Evolutionary conservation across 129 eudicot species (phyloP), one percentile per base, ranked within the genome.

Genomic region (Flaveria linearis): DNA sequence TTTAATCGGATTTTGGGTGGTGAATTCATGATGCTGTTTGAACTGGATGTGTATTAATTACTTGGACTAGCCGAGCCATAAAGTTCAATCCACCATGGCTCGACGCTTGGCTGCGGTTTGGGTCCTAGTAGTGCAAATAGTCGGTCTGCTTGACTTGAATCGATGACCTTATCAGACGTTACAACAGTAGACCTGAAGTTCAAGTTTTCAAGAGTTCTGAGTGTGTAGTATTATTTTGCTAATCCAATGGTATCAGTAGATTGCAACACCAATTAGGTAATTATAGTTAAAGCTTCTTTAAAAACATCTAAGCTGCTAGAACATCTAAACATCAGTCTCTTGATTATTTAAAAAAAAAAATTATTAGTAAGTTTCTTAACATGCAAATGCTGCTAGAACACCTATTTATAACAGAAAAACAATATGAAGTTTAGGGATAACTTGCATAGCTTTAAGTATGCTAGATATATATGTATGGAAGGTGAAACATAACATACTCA

Each of bases 81-180:
- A 56, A 12, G 82, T 50, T 57, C 28, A 41, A 45, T 58, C 63
- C 77, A 78, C 77, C 55, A 58, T 16, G 63, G 53, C 76, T 71
- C 55, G 30, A 53, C 41, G 46, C 70, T 67, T 74, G 71, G 71
- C 57, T 43, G 62, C 46, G 18, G 69, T 43, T 46, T 76, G 53
- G 53, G 47, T 52, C 22, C 42, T 74, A 66, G 5, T 66, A 33
- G 16, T 67, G 65, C 16, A 62, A 13, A 52, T 65, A 64, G 51
- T 49, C 8, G 2, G 63, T 50, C 20, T 75, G 63, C 17, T 68
- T 42, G 69, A 67, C 69, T 77, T 58, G 61, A 77, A 68, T 33
- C 60, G 42, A 26, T 77, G 76, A 77, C 69, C 39, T 56, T 58
- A 56, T 69, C 13, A 46, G 47, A 60, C 70, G 69, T 17, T 46